phyloP scores from a whole-genome alignment of 345 rosid genomes.

The Murraya koenigii region DNA sequence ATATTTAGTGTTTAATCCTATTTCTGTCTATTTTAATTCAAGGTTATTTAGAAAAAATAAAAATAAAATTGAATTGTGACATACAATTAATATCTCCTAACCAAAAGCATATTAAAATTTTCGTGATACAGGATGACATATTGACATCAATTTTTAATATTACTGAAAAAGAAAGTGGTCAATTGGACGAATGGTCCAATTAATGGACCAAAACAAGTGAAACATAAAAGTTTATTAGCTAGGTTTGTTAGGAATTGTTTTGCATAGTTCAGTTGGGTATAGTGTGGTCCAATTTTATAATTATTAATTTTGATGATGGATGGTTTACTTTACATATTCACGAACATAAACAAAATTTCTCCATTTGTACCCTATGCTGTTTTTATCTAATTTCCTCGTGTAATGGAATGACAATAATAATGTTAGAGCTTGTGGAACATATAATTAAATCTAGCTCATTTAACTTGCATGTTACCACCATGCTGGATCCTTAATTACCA shows the following conservation, averaged over 20 bases:
- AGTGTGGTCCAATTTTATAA: slow-evolving; percentile 6
- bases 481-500: neutral
- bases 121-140: neutral
- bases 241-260: neutral
- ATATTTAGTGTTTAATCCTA: too few relatives aligned
- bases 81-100: neutral
- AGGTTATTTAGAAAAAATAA: too few relatives aligned
- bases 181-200: neutral
- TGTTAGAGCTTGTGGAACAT: too few relatives aligned
- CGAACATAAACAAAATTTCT: neutral
- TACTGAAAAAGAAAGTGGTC: neutral
- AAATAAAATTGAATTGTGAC: neutral
- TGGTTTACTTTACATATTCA: neutral
- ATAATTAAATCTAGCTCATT: neutral
- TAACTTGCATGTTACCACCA: neutral
- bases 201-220: neutral
- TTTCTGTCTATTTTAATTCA: too few relatives aligned
- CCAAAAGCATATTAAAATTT: neutral
- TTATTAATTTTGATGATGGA: neutral
- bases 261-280: neutral
- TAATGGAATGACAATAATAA: neutral
- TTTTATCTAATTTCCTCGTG: neutral
- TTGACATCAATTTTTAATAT: neutral
- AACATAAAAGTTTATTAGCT: neutral
- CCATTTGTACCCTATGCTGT: neutral